phyloP scores from a whole-genome alignment of 106 monocot species.

The Iris macrosiphon region DNA sequence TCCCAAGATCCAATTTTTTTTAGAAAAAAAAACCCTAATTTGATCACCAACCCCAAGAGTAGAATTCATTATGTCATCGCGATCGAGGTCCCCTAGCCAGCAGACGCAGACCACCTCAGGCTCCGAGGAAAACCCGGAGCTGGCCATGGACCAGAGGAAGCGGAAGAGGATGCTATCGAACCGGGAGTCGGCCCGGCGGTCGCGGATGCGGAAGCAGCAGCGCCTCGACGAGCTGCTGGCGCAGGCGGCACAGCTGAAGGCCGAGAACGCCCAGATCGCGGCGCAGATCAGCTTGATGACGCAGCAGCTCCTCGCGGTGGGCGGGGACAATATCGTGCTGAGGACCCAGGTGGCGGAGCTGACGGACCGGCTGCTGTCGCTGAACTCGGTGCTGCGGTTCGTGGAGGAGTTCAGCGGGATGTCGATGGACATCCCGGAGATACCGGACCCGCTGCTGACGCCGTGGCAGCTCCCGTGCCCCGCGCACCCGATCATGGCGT shows the following conservation, averaged over 20 bases:
- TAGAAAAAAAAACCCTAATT: background rate
- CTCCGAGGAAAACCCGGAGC: conserved; percentile 28
- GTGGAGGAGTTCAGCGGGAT: conserved; percentile 47
- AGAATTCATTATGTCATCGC: too few relatives aligned
- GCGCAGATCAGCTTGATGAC: conserved; percentile 25
- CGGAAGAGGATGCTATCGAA: conserved; percentile 76
- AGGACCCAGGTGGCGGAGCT: conserved; percentile 47
- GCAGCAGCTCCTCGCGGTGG: conserved; percentile 18
- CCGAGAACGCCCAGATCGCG: conserved; percentile 38
- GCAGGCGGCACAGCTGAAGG: conserved; percentile 32
- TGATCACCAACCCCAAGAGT: background rate
- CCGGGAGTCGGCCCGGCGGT: conserved; percentile 70
- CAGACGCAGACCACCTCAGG: background rate
- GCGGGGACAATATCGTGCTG: conserved; percentile 43
- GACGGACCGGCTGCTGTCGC: conserved; percentile 37
- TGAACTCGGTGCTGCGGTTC: conserved; percentile 40
- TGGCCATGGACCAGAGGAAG: conserved; percentile 38
- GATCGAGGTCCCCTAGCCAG: too few relatives aligned
- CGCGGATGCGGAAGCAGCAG: conserved; percentile 72
- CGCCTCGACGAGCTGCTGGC: conserved; percentile 50
- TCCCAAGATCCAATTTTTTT: background rate
- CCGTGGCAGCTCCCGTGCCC: conserved; percentile 38
- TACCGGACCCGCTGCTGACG: conserved; percentile 31
- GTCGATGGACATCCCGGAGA: conserved; percentile 45
- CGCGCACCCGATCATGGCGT: background rate